Evolutionary conservation across 768 basidiomycete genomes (phyloP).

Genomic region (Calocera cornea): DNA sequence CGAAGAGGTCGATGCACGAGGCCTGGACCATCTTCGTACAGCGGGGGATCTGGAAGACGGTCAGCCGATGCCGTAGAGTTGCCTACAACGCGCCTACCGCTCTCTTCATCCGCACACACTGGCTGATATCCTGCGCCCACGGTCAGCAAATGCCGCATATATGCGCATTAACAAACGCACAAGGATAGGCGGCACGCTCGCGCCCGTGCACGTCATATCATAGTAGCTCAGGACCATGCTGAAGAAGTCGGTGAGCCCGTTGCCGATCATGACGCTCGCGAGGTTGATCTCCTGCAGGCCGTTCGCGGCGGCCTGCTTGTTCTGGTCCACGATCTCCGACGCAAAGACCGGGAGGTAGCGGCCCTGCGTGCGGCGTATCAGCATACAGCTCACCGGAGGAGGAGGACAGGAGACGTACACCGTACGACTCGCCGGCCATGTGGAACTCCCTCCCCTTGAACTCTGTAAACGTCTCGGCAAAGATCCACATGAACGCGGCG

Average conservation of each 20-base stretch:
- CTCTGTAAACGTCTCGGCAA: slow-evolving; percentile 58
- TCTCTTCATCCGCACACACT: not conserved
- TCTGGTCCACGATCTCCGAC: slow-evolving; percentile 62
- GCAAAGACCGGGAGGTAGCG: slow-evolving; percentile 35
- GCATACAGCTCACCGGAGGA: not conserved
- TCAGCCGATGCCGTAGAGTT: not conserved
- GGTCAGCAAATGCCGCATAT: no score
- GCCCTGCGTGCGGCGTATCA: not conserved
- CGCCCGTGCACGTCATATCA: slow-evolving; percentile 43
- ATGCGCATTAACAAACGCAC: no score
- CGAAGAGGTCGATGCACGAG: slow-evolving; percentile 52
- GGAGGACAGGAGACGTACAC: slow-evolving; percentile 26
- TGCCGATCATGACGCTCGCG: slow-evolving; percentile 54
- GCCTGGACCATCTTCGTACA: slow-evolving; percentile 45
- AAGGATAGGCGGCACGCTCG: slow-evolving; percentile 35
- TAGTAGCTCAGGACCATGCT: slow-evolving; percentile 32
- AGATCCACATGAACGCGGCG: slow-evolving; percentile 54
- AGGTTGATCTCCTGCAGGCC: slow-evolving; percentile 49
- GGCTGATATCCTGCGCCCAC: not conserved
- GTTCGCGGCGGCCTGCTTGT: slow-evolving; percentile 35
- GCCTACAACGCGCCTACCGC: not conserved
- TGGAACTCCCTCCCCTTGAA: slow-evolving; percentile 57
- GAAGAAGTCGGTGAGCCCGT: slow-evolving; percentile 30
- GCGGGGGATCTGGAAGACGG: slow-evolving; percentile 41
- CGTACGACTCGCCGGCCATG: slow-evolving; percentile 46